Percentiles rank a stretch among this genome's conserved stretches.
Conservation (phyloP, 371 early-diverging fungal genomes). For the Coemansia sp. region DNA sequence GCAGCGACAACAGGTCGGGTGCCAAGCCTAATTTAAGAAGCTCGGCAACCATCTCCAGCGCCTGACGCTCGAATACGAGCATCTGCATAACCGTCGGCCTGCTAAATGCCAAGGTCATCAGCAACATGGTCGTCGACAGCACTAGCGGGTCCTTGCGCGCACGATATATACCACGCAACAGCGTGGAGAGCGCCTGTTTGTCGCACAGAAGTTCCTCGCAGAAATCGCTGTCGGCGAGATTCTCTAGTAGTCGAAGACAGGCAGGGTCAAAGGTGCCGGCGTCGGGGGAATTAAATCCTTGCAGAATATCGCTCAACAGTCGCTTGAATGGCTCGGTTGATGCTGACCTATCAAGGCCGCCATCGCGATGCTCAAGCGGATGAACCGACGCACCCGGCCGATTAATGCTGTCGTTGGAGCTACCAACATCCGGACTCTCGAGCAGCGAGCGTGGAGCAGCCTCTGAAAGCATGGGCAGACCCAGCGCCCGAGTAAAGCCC, state of each 20-base stretch:
- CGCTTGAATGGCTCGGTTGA: conserved; percentile 20
- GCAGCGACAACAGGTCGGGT: conserved; percentile 23
- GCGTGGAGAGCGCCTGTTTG: conserved; percentile 24
- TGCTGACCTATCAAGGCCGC: neutral
- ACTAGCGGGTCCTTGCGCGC: conserved; percentile 17
- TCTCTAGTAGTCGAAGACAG: conserved; percentile 21
- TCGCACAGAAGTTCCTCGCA: conserved; percentile 27
- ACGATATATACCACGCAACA: conserved; percentile 31
- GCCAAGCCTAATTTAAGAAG: conserved; percentile 17
- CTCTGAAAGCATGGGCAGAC: conserved; percentile 7
- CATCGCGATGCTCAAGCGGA: neutral
- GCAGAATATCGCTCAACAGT: conserved; percentile 21
- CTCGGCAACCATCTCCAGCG: conserved; percentile 40
- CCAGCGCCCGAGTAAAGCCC: conserved; percentile 16
- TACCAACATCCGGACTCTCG: neutral
- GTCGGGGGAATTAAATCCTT: conserved; percentile 10
- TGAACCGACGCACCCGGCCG: neutral
- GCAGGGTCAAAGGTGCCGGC: neutral
- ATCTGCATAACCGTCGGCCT: conserved; percentile 30
- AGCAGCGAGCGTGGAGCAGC: conserved; percentile 11
- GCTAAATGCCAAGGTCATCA: conserved; percentile 28
- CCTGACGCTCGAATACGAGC: conserved; percentile 43
- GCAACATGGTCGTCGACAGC: conserved; percentile 10
- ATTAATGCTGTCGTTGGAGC: neutral
- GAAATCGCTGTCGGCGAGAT: conserved; percentile 21